A percentile compares a stretch with the other conserved stretches of the same genome.
Evolutionary conservation across 83 land plant species (phyloP).

Genomic region (Isoetes engelmannii): DNA sequence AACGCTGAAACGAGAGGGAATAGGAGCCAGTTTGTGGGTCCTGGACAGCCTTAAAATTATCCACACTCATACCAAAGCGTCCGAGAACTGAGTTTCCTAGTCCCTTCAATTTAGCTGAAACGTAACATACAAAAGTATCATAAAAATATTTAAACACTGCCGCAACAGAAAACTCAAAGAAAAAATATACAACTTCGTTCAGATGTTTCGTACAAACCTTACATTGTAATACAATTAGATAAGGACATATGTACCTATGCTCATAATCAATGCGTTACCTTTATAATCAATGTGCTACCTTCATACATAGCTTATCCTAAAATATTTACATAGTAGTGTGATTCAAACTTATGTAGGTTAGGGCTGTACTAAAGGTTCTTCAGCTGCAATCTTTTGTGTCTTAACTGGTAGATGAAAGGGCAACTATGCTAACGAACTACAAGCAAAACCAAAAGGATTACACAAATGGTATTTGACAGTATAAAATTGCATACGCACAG

Average conservation of each 20-base stretch:
- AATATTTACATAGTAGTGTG: too few species aligned
- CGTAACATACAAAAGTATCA: neutral
- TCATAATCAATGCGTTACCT: neutral
- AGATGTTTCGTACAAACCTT: too few species aligned
- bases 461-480: too few species aligned
- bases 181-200: neutral
- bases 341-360: too few species aligned
- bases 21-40: constrained; percentile 91
- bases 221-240: too few species aligned
- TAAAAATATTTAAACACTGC: neutral
- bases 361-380: too few species aligned
- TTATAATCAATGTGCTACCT: too few species aligned
- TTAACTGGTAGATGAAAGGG: too few species aligned
- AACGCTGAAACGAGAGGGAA: constrained; percentile 69
- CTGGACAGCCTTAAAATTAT: constrained; percentile 91
- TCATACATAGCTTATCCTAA: too few species aligned
- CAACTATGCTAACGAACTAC: neutral
- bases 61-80: constrained; percentile 92
- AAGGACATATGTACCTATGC: neutral
- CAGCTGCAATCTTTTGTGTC: too few species aligned
- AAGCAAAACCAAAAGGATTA: neutral
- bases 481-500: neutral
- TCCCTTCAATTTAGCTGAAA: constrained; percentile 84
- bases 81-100: constrained; percentile 81
- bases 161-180: constrained; percentile 2